Evolutionary conservation across 768 basidiomycete species (phyloP).

Genomic region (Leccinum boreale): DNA sequence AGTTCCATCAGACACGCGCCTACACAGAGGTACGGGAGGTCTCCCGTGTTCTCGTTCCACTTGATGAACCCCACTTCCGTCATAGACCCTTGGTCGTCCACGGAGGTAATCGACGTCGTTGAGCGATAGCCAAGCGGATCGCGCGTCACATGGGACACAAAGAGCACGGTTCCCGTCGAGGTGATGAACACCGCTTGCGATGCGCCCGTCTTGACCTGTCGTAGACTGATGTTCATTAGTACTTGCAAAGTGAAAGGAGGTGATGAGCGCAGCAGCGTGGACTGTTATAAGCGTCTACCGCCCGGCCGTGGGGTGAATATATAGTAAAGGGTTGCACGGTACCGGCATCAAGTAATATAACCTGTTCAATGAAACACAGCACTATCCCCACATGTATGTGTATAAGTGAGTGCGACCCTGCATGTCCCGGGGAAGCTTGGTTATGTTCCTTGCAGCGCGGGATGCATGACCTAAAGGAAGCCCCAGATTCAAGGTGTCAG

Average conservation of each 20-base stretch:
- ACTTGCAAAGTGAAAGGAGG: not conserved
- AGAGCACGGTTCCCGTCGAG: conserved; percentile 15
- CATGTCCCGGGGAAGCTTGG: not conserved
- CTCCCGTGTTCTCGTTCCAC: conserved; percentile 8
- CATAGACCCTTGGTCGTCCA: conserved; percentile 6
- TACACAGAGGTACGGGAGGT: not conserved
- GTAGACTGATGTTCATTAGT: conserved; percentile 21
- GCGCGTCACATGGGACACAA: conserved; percentile 1
- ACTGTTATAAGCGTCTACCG: not conserved
- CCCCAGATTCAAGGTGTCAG: not conserved
- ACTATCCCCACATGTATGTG: not conserved
- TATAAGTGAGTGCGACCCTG: not conserved
- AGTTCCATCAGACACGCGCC: conserved; percentile 1
- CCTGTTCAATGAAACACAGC: not conserved
- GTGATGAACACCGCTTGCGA: conserved; percentile 15
- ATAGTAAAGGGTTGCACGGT: not conserved
- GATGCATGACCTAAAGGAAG: not conserved
- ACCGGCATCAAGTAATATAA: not conserved
- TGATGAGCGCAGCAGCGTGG: not conserved
- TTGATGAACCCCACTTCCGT: conserved; percentile 14
- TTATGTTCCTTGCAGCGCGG: not conserved
- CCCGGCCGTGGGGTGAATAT: not conserved
- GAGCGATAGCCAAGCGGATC: not conserved
- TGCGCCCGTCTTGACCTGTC: conserved; percentile 7
- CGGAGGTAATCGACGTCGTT: conserved; percentile 12